These are phyloP conservation scores for Plasmodium vinckei DNA, from an alignment of 169 alveolate genomes.

Conservation along the genomic window DNA sequence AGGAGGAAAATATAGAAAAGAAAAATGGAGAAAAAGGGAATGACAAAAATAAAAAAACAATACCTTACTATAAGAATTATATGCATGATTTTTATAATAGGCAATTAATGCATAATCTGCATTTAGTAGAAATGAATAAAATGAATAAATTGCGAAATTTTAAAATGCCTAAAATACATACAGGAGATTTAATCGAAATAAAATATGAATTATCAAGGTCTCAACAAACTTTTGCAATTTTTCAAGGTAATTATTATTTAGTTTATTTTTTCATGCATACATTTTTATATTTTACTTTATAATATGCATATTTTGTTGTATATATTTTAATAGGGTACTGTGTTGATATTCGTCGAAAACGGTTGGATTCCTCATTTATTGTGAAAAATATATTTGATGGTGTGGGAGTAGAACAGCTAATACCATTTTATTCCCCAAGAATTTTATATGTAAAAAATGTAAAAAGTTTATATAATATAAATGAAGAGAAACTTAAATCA, in stretches of 20 bases:
- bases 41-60: constrained; percentile 36
- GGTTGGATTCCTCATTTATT: constrained; percentile 84
- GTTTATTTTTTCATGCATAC: no score
- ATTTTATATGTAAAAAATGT: constrained; percentile 83
- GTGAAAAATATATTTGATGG: constrained; percentile 88
- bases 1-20: constrained; percentile 52
- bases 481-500: constrained; percentile 49
- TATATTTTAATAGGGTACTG: constrained; percentile 82
- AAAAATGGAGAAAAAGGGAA: not conserved
- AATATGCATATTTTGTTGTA: no score
- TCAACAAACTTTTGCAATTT: constrained; percentile 87
- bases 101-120: constrained; percentile 82
- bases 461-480: constrained; percentile 61
- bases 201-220: constrained; percentile 87
- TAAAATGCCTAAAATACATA: constrained; percentile 76
- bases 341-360: constrained; percentile 80
- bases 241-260: constrained; percentile 77
- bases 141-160: constrained; percentile 83
- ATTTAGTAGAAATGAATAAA: constrained; percentile 81
- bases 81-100: constrained; percentile 76
- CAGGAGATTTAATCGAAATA: constrained; percentile 86
- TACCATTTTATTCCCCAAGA: constrained; percentile 85
- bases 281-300: no score
- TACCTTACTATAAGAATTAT: constrained; percentile 70
- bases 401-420: constrained; percentile 85